Base-by-base conservation (phyloP, 2,329 filamentous ascomycete species). In the Colletotrichum theobromicola region DNA sequence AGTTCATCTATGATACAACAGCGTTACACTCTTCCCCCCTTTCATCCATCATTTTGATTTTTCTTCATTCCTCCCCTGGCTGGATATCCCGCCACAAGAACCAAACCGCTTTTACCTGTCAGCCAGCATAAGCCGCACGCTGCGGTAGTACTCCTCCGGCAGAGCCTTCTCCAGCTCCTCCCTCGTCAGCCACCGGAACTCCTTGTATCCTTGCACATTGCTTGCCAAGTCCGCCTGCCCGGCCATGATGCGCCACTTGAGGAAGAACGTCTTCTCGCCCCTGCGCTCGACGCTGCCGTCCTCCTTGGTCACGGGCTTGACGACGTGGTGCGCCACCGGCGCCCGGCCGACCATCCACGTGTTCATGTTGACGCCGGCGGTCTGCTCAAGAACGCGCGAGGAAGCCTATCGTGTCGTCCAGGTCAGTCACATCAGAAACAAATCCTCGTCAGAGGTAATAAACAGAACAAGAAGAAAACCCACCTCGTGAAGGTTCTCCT, bases 221-320 rank as follows among this genome's bases (percentile, higher is more conserved):
- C 87, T 88, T 76, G 88, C 87, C 67, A 98, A 84, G 83, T 98
- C 91, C 34, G 94, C 95, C 86, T 98, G 97, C n/a, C 97, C 97
- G 37, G 96, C 95, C 94, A 98, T 95, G 83, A 99, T 98, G 77
- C 97, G 92, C 65, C 92, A 94, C 89, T 98, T 98, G 88, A 98
- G 91, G 89, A 98, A 98, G 85, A 99, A 99, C 4, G 93, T 93
- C 89, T 98, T 98, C 81, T 94, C 90, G 68, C 94, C 95, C 71
- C 89, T 85, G 77, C 83, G 79, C 73, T 83, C 80, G 60, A 88
- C 79, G 35, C 82, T 80, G 60, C 83, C 82, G 81, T 88, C 85
- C 78, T 84, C 81, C 78, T 84, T 82, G 81, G 87, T 79, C 79
- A 83, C 78, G 78, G 89, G 88, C 76, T 91, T 86, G 75, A 86